Base-by-base conservation (phyloP, 306 rosid genomes). In the Dalbergia oliveri region DNA sequence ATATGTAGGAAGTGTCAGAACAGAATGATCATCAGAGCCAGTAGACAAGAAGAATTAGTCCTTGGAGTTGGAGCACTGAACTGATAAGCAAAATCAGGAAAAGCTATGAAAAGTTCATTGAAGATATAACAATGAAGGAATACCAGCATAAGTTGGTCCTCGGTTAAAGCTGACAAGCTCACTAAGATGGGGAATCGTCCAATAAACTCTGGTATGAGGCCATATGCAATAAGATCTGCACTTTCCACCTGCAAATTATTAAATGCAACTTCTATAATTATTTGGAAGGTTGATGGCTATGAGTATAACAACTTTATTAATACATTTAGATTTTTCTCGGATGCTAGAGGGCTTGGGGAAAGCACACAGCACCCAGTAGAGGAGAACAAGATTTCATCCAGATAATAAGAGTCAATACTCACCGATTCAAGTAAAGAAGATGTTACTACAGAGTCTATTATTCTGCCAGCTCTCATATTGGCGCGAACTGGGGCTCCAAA, bases 401-500 rank as follows among this genome's bases (percentile, higher is more conserved):
- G 82, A 33, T 44, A 5, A 66, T 67, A 59, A 62, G 79, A 72
- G 44, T 39, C 78, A 18, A 50, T 84, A 79, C 94, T 86, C 82
- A 94, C 99, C 59, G 92, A 72, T 89, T 91, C 97, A 54, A 94
- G 95, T 84, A 94, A 89, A 56, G 97, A 89, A 69, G 99, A 94
- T 57, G 97, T 88, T 82, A 91, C 84, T 76, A 68, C 88, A 45
- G 97, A 89, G 75, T 79, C 88, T 53, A 87, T 93, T 69, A 93
- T 86, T 77, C 86, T 83, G 23, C 88, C 81, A 66, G 82, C 50
- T 93, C 97, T 92, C 97, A 94, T 94, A 80, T 90, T 94, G 60
- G 99, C 95, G 84, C 97, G 97, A 49, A 94, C 84, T 58, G 99
- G 97, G 67, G 99, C 97, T 83, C 99, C 99, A 51, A 93, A 94